Base-by-base conservation (phyloP, 768 basidiomycete genomes). In the Hericium erinaceus region DNA sequence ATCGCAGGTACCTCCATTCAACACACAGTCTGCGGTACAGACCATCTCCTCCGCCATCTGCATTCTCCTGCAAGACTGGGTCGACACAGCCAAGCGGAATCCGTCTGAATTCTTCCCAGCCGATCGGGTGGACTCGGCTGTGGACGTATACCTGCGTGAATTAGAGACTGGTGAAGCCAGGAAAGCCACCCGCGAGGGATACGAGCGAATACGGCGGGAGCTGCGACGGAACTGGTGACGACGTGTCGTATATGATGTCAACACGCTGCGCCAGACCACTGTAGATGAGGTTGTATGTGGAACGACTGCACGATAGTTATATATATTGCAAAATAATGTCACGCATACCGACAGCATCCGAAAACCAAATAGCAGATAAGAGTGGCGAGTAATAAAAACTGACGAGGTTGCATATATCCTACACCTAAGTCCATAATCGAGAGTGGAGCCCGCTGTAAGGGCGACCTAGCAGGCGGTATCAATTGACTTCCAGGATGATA, bases 1-100 rank as follows among this genome's bases (percentile, higher is more conserved):
- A 9, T 22, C 0, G 4, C 61, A 91, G 88, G 79, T 91, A 20
- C 87, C 90, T 15, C 89, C 90, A 7, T 93, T 91, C 75, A 89
- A 90, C 66, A 81, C 82, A 50, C 89, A 89, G 65, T 77, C 75
- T 38, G 89, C 88, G 60, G 86, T 91, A 3, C 88, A 92, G 66
- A 79, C 83, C 41, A 80, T 92, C 57, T 90, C 89, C 0, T 79
- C 85, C 8, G 90, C 92, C 64, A 89, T 93, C 65, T 88, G 90
- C 41, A 71, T 89, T 41, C 75, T 93, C n/a, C 70, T 93, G 16
- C 76, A 74, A 20, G 90, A 92, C 64, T 93, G 91, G 91, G 67
- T 92, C 37, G 81, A 86, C 56, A 87, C 85, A 57, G 85, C 80
- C n/a, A 82, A 77, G 63, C 78, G 87, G 57, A 83, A 89, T 3